phyloP scores from a whole-genome alignment of 2,329 filamentous ascomycete species.

The Penicillium sp. region DNA sequence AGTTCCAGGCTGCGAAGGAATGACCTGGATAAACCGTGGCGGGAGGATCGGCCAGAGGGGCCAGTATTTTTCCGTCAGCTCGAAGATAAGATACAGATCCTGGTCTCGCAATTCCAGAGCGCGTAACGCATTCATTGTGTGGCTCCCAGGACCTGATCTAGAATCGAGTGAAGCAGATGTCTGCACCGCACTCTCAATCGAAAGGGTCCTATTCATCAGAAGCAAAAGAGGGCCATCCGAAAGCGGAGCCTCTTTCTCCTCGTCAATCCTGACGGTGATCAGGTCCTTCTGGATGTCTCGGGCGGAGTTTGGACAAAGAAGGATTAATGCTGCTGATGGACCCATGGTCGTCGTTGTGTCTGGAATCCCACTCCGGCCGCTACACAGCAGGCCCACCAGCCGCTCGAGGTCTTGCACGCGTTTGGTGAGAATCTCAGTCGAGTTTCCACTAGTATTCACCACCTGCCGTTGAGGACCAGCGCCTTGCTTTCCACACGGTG shows the following conservation, averaged over 20 bases:
- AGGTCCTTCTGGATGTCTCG: neutral
- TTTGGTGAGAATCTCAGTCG: neutral
- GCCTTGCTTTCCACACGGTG: neutral
- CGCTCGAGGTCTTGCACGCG: neutral
- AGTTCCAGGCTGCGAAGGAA: too few species aligned
- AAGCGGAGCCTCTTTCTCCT: neutral
- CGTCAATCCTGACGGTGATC: too few species aligned
- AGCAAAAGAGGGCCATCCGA: neutral
- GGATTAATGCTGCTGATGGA: neutral
- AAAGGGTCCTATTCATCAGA: neutral
- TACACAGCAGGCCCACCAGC: too few species aligned
- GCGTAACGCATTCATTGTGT: neutral
- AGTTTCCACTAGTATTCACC: too few species aligned
- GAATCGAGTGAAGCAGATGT: neutral
- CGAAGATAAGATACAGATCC: neutral
- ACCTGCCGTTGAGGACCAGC: too few species aligned
- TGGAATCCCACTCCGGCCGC: too few species aligned
- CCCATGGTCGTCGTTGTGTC: too few species aligned
- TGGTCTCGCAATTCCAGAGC: neutral
- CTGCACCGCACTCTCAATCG: neutral
- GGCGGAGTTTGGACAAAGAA: neutral
- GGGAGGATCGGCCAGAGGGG: neutral
- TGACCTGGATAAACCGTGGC: neutral
- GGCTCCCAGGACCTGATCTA: neutral
- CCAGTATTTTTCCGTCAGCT: neutral